phyloP scores from a whole-genome alignment of 2,329 filamentous ascomycete species.

The Exophiala dermatitidis region DNA sequence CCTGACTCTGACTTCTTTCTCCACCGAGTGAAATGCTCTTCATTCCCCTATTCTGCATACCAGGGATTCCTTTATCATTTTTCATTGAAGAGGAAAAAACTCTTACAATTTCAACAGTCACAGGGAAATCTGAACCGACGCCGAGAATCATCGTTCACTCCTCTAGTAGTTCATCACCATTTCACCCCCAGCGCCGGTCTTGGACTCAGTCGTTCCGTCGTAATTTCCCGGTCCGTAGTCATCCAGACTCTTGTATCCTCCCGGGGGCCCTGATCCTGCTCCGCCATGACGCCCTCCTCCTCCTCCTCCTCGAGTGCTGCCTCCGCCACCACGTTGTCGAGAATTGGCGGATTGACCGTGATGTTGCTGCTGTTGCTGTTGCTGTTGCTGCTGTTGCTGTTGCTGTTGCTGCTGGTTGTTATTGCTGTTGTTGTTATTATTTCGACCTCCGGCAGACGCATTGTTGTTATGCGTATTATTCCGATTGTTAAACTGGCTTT shows the following conservation, averaged over 20 bases:
- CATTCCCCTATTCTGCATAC: no score
- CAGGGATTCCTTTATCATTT: no score
- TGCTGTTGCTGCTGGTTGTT: neutral
- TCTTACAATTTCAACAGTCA: neutral
- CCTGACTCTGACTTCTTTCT: no score
- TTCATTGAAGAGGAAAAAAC: no score
- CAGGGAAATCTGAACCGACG: neutral
- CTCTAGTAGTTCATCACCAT: slow-evolving; percentile 28
- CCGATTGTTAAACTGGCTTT: slow-evolving; percentile 24
- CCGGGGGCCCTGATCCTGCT: slow-evolving; percentile 30
- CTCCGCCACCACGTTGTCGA: slow-evolving; percentile 12
- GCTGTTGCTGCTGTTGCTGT: neutral
- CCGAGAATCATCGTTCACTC: neutral
- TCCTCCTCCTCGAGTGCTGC: slow-evolving; percentile 3
- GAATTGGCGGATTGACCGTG: slow-evolving; percentile 7
- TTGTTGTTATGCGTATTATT: slow-evolving; percentile 12
- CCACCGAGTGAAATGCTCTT: no score
- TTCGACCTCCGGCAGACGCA: neutral
- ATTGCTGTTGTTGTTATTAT: neutral
- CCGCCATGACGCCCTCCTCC: slow-evolving; percentile 7
- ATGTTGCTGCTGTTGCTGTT: neutral
- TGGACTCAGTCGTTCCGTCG: slow-evolving; percentile 28
- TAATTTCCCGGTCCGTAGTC: slow-evolving; percentile 40
- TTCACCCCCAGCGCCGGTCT: slow-evolving; percentile 15
- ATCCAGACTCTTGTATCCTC: slow-evolving; percentile 60